Evolutionary conservation across 192 early-diverging fungal species (phyloP).

Genomic region (Backusella tarrabulga): DNA sequence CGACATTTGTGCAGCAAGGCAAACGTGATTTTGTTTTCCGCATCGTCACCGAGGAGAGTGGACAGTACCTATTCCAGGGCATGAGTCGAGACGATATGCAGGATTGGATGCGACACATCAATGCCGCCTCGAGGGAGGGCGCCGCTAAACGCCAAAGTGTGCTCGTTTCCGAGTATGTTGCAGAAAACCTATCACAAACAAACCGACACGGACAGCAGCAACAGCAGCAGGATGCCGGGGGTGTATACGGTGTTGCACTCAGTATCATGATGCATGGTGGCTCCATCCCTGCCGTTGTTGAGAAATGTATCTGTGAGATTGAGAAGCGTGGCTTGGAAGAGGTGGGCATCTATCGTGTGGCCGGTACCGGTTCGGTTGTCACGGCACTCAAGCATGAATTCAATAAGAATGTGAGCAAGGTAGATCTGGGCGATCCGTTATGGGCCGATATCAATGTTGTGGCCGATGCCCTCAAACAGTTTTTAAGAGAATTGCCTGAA

Average conservation of each 20-base stretch:
- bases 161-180: slow-evolving; percentile 51
- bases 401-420: slow-evolving; percentile 47
- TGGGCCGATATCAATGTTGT: slow-evolving; percentile 79
- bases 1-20: slow-evolving; percentile 52
- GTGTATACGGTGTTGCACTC: slow-evolving; percentile 61
- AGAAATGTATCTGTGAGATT: slow-evolving; percentile 70
- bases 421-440: slow-evolving; percentile 54
- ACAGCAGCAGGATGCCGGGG: neutral
- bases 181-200: neutral
- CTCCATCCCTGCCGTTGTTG: slow-evolving; percentile 54
- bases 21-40: slow-evolving; percentile 73
- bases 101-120: slow-evolving; percentile 66
- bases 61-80: slow-evolving; percentile 70
- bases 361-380: slow-evolving; percentile 61
- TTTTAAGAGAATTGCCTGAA: slow-evolving; percentile 91
- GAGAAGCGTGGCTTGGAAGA: slow-evolving; percentile 71
- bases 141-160: slow-evolving; percentile 65
- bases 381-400: slow-evolving; percentile 58
- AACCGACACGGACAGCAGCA: slow-evolving; percentile 1
- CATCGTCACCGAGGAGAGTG: slow-evolving; percentile 73
- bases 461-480: slow-evolving; percentile 90
- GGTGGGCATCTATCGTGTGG: slow-evolving; percentile 72
- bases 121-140: slow-evolving; percentile 63
- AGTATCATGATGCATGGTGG: slow-evolving; percentile 55
- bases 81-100: slow-evolving; percentile 65